Evolutionary conservation across 2,329 filamentous ascomycete species (phyloP).

Genomic region (Zopfia rhizophila): DNA sequence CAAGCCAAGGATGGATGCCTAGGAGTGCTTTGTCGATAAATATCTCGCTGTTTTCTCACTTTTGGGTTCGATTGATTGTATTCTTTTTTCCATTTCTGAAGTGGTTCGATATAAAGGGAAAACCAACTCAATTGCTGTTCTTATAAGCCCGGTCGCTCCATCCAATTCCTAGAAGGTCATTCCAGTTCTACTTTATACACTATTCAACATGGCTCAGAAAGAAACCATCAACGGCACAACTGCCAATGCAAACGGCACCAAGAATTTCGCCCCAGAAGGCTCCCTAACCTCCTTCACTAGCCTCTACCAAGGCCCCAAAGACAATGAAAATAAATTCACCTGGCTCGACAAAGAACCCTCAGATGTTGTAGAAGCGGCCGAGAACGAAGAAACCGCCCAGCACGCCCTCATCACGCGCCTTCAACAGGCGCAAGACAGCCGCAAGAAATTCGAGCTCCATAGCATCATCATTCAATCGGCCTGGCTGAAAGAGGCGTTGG

Average conservation of each 20-base stretch:
- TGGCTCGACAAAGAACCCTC: constrained; percentile 38
- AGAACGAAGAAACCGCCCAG: constrained; percentile 69
- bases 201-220: constrained; percentile 11
- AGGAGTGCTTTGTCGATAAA: too few relatives aligned
- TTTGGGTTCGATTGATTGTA: too few relatives aligned
- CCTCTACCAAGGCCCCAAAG: constrained; percentile 35
- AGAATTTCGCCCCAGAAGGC: constrained; percentile 19
- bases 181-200: too few relatives aligned
- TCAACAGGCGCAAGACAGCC: constrained; percentile 58
- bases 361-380: constrained; percentile 53
- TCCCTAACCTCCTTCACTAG: constrained; percentile 29
- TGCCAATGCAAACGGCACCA: constrained; percentile 5
- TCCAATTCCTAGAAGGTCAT: too few relatives aligned
- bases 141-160: too few relatives aligned
- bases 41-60: too few relatives aligned
- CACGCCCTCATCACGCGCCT: constrained; percentile 60
- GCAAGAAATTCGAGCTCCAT: constrained; percentile 69
- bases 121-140: too few relatives aligned
- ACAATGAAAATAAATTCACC: constrained; percentile 37
- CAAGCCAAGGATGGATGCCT: too few relatives aligned
- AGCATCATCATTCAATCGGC: constrained; percentile 73
- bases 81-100: too few relatives aligned
- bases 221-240: constrained; percentile 9
- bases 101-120: too few relatives aligned
- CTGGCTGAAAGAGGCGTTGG: constrained; percentile 66